Conservation (phyloP, 768 basidiomycete species). For the Lactarius pseudohatsudake region DNA sequence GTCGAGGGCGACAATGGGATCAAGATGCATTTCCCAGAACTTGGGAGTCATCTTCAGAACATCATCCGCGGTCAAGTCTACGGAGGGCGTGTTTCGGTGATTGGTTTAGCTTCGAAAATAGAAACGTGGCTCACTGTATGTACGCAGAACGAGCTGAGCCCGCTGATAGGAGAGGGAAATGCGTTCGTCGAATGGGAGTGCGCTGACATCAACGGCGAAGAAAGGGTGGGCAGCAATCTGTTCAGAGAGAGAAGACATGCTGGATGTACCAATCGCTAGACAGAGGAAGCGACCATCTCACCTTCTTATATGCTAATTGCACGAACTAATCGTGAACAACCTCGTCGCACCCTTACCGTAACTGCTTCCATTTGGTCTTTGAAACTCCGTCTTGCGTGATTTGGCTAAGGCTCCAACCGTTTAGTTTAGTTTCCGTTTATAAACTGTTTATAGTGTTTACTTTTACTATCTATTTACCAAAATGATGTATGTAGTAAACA, state of each 20-base stretch:
- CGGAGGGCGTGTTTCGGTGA: background rate
- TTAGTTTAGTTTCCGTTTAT: too few relatives aligned
- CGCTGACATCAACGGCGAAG: constrained; percentile 9
- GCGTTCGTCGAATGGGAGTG: constrained; percentile 10
- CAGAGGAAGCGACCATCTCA: background rate
- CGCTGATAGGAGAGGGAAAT: constrained; percentile 13
- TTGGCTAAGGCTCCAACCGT: too few relatives aligned
- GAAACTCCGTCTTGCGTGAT: too few relatives aligned
- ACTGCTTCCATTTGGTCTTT: too few relatives aligned
- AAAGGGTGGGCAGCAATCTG: constrained; percentile 16
- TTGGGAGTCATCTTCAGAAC: constrained; percentile 48
- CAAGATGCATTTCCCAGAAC: constrained; percentile 55
- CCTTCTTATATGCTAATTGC: background rate
- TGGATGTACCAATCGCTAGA: background rate
- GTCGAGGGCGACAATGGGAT: constrained; percentile 52
- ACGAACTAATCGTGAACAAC: too few relatives aligned
- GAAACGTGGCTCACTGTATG: constrained; percentile 11
- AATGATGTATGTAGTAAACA: too few relatives aligned
- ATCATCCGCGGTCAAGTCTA: constrained; percentile 47
- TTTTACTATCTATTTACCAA: too few relatives aligned
- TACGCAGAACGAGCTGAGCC: constrained; percentile 10
- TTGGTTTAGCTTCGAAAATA: background rate
- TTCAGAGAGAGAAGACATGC: constrained; percentile 9
- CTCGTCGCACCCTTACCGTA: too few relatives aligned
- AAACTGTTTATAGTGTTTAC: too few relatives aligned